phyloP scores from a whole-genome alignment of 1,139 yeast species.

The Sugiyamaella pinicola region DNA sequence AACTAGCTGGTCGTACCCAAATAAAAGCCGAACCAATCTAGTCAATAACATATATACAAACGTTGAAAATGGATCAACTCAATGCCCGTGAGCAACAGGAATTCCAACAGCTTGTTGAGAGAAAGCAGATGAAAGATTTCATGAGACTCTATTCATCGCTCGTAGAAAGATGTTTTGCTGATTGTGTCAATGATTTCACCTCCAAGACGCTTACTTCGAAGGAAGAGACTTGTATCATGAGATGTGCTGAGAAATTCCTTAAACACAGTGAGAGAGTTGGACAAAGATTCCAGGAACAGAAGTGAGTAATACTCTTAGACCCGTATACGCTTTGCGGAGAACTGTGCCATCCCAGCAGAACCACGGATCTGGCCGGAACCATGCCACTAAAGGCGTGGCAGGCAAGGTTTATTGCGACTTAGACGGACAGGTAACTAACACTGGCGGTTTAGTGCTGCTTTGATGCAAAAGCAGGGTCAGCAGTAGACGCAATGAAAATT shows the following conservation, averaged over 20 bases:
- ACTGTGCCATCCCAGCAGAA: too few relatives aligned
- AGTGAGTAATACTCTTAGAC: conserved; percentile 37
- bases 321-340: too few relatives aligned
- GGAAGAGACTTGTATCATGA: conserved; percentile 82
- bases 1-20: too few relatives aligned
- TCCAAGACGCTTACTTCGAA: conserved; percentile 81
- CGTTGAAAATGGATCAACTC: conserved; percentile 49
- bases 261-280: conserved; percentile 99
- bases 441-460: conserved; percentile 28
- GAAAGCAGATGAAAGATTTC: conserved; percentile 98
- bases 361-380: too few relatives aligned
- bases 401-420: too few relatives aligned
- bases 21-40: not conserved
- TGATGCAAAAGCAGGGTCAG: conserved; percentile 36
- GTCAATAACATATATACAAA: too few relatives aligned
- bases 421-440: not conserved
- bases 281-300: conserved; percentile 98
- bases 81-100: conserved; percentile 94
- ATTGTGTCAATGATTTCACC: conserved; percentile 97
- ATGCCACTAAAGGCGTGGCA: too few relatives aligned
- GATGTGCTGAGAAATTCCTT: conserved; percentile 96
- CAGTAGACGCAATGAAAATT: not conserved
- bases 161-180: conserved; percentile 95
- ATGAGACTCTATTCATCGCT: conserved; percentile 93
- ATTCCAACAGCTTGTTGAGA: conserved; percentile 91